Conservation (phyloP, 148 eudicot genomes). For the Pharnaceum exiguum region DNA sequence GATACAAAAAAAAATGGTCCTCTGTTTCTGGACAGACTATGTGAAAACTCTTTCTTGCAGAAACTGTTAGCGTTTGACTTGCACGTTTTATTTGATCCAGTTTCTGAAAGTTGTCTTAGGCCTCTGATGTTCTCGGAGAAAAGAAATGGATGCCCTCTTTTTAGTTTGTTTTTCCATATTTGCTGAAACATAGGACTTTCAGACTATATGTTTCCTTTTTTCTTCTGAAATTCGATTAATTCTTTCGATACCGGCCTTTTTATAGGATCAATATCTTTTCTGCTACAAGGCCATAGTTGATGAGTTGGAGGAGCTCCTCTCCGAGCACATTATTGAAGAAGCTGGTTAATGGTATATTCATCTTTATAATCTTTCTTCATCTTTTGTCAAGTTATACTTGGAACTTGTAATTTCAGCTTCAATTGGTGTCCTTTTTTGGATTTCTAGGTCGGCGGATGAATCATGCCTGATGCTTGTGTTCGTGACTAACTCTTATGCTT, state of each 20-base stretch:
- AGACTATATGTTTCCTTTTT: background rate
- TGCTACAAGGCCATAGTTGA: conserved; percentile 69
- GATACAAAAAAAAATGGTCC: no score
- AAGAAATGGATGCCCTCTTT: no score
- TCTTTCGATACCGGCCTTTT: background rate
- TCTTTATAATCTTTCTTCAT: background rate
- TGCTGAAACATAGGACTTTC: background rate
- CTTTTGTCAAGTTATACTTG: background rate
- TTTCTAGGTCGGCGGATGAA: background rate
- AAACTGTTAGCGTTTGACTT: no score
- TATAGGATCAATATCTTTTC: conserved; percentile 74
- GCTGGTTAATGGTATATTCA: conserved; percentile 23
- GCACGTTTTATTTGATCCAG: no score
- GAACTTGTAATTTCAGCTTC: background rate
- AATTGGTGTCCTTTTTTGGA: background rate
- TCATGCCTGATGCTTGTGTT: background rate
- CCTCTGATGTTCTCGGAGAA: no score
- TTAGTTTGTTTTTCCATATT: background rate
- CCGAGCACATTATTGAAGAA: conserved; percentile 23
- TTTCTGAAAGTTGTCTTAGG: no score
- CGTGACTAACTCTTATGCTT: no score
- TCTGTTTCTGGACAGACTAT: no score
- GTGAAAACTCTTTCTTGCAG: no score
- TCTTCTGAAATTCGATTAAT: background rate
- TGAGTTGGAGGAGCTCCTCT: conserved; percentile 69